phyloP scores from a whole-genome alignment of 2,329 filamentous ascomycete genomes.

The Blumeria graminis region DNA sequence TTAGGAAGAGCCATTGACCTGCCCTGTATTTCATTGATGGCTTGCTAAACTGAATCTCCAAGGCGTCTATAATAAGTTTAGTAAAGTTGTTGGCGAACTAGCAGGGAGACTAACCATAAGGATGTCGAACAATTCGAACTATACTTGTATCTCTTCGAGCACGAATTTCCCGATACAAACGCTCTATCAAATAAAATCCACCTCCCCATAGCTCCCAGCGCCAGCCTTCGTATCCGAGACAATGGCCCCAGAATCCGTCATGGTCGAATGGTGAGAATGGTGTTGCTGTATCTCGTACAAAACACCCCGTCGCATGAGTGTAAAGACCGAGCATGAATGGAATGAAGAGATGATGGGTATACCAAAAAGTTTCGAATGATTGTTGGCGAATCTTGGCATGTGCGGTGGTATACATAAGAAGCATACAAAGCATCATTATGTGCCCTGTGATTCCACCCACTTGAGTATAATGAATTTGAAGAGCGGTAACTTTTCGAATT shows the following conservation, averaged over 20 bases:
- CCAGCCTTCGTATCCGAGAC: slow-evolving; percentile 89
- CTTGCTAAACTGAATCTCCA: slow-evolving; percentile 94
- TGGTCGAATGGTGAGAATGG: slow-evolving; percentile 69
- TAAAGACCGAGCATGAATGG: slow-evolving; percentile 86
- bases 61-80: slow-evolving; percentile 39
- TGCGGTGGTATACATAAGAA: slow-evolving; percentile 91
- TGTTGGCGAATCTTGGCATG: slow-evolving; percentile 88
- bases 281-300: slow-evolving; percentile 58
- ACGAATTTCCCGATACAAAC: slow-evolving; percentile 76
- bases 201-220: slow-evolving; percentile 83
- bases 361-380: slow-evolving; percentile 97
- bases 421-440: slow-evolving; percentile 96
- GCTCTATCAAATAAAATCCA: slow-evolving; percentile 64
- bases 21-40: slow-evolving; percentile 95
- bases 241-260: slow-evolving; percentile 66
- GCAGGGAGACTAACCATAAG: slow-evolving; percentile 43
- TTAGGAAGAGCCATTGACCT: slow-evolving; percentile 92
- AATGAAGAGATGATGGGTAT: slow-evolving; percentile 95
- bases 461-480: slow-evolving; percentile 80
- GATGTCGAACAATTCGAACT: slow-evolving; percentile 81
- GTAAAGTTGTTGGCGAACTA: neutral
- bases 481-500: slow-evolving; percentile 52
- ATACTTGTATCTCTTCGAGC: slow-evolving; percentile 68
- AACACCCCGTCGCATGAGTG: slow-evolving; percentile 87
- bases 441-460: slow-evolving; percentile 86